Evolutionary conservation across 768 basidiomycete genomes (phyloP), one percentile per base, ranked within the genome.

Genomic region (Pleurotus citrinopileatus): DNA sequence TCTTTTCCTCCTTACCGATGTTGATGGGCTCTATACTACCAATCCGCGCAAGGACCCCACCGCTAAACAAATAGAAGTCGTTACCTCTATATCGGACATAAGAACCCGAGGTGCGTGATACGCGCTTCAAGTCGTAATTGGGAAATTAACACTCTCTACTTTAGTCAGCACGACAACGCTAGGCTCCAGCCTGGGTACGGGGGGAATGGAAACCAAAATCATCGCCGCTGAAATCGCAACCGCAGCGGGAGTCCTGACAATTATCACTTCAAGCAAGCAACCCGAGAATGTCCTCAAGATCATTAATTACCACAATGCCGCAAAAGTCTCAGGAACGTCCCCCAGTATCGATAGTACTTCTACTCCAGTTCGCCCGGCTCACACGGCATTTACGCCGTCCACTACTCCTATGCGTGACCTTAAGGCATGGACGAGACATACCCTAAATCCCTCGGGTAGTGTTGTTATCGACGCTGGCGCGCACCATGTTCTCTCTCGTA

Each of bases 171-270:
- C 93, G 0, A 83, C 84, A 2, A 97, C 97, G 0, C 77, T 96
- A 1, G 97, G 97, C 0, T 95, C 93, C 1, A 91, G 82, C 59
- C 79, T 99, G 9, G 97, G 97, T 0, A 98, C 97, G 1, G 97
- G 97, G 0, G 97, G 97, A 3, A 98, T 98, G 97, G 94, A 97
- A 70, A 99, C 97, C 2, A 99, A 98, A 65, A 82, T 98, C 60
- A 97, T 98, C 59, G 97, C 97, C 1, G 96, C 97, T 0, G 97
- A 99, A 63, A 93, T 99, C 26, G 94, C 96, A 3, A 96, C 91
- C 0, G 94, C 87, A 0, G 96, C 95, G 0, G 97, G 97, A 5
- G 94, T 96, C 27, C 86, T 91, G 3, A 97, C 96, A 0, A 78
- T 98, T 40, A 91, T 99, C 62, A 85, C 87, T 43, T 89, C 91